phyloP scores from a whole-genome alignment of 352 stramenopile species.

The Phytopythium litorale region DNA sequence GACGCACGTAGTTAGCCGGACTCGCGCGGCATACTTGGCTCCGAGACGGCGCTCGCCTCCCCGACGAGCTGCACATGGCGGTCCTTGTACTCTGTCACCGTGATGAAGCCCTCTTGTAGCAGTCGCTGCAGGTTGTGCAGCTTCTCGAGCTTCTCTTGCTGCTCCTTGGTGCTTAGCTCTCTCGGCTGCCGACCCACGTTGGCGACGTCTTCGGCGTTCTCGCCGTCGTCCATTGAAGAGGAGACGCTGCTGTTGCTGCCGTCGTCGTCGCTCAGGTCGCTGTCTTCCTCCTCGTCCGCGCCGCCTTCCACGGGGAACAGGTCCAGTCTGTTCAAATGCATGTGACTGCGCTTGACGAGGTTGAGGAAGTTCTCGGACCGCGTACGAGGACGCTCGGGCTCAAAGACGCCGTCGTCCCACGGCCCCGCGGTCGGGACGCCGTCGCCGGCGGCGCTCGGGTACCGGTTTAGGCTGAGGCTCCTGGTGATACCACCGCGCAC shows the following conservation, averaged over 20 bases:
- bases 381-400: slow-evolving; percentile 26
- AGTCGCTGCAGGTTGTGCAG: slow-evolving; percentile 67
- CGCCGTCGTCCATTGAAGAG: slow-evolving; percentile 1
- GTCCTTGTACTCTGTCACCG: slow-evolving; percentile 75
- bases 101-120: slow-evolving; percentile 80
- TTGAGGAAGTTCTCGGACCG: slow-evolving; percentile 33
- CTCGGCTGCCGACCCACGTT: slow-evolving; percentile 20
- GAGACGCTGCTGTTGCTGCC: background rate
- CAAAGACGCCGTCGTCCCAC: slow-evolving; percentile 9
- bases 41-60: slow-evolving; percentile 34
- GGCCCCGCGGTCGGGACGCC: background rate
- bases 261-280: background rate
- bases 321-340: slow-evolving; percentile 8
- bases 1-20: background rate
- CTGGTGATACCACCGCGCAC: slow-evolving; percentile 8
- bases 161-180: slow-evolving; percentile 7
- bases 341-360: background rate
- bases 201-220: slow-evolving; percentile 7
- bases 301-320: slow-evolving; percentile 18
- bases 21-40: slow-evolving; percentile 42
- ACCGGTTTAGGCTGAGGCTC: slow-evolving; percentile 18
- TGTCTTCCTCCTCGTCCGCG: slow-evolving; percentile 13
- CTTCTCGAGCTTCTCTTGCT: slow-evolving; percentile 21
- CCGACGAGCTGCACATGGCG: slow-evolving; percentile 61
- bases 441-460: slow-evolving; percentile 6